Evolutionary conservation across 345 rosid genomes (phyloP), one percentile per base, ranked within the genome.

Genomic region (Salix udensis): DNA sequence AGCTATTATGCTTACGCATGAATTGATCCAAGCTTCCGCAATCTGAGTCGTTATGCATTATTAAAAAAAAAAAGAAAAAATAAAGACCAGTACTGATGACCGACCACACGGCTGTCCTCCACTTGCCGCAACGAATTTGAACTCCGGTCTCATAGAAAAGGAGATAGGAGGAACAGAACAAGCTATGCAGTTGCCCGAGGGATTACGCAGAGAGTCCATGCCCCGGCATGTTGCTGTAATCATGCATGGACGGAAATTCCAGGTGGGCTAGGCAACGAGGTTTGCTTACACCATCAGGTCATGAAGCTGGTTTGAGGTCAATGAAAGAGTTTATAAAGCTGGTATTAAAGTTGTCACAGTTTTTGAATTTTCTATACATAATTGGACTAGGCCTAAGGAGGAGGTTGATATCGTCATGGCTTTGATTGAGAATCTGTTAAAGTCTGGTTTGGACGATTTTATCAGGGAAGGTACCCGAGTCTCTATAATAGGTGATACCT

Each of bases 201-300:
- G 85, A n/a, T 84, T 91, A 8, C 77, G n/a, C 3, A 39, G 72
- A 2, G 89, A 89, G 70, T 68, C 84, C 71, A 83, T 93, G 89
- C 95, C 98, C 60, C 87, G 82, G 65, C 97, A 93, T 68, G 97
- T 93, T 52, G 95, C 98, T 66, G 79, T 91, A 42, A 90, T 93
- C 70, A 91, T 24, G 26, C 70, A 91, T 24, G 26, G 98, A 90
- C 50, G 94, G 98, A 5, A 93, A 89, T 67, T 94, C 81, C 13
- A 78, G 97, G 80, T 93, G 95, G 94, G 94, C 95, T 13, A 79
- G 83, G 68, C 86, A 82, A 71, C 78, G 79, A 36, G 97, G 94
- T 28, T 61, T 86, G 71, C 84, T 80, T 46, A 31, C 92, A 19
- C 74, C 85, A 31, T 87, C 84, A 2, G 98, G 98, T 16, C 94